Conservation (phyloP, 179 eudicot species). For the Carnegiea gigantea region DNA sequence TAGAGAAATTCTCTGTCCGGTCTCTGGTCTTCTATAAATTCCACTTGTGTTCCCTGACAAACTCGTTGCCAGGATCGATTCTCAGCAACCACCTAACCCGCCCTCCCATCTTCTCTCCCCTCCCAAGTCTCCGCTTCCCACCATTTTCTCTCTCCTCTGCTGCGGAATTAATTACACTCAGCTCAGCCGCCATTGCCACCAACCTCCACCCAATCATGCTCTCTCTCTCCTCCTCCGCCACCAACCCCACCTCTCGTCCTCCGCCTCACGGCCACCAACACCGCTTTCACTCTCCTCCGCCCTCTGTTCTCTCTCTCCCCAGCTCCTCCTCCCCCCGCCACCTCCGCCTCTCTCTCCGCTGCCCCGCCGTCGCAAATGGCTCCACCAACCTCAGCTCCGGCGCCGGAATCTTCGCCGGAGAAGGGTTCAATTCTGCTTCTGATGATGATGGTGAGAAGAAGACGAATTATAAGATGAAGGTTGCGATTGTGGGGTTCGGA, state of each 20-base stretch:
- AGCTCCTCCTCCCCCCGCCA: background rate
- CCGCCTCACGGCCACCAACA: background rate
- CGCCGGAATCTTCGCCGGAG: background rate
- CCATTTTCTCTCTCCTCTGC: background rate
- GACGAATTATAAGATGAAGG: conserved; percentile 26
- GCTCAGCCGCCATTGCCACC: background rate
- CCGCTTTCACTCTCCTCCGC: background rate
- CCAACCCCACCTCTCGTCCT: background rate
- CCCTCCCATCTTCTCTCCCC: background rate
- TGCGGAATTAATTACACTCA: too few species aligned
- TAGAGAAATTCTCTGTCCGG: background rate
- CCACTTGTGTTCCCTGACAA: background rate
- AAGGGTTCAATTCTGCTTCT: background rate
- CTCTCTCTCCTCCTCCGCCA: conserved; percentile 4
- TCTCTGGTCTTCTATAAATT: background rate
- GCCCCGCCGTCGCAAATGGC: background rate
- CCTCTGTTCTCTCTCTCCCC: background rate
- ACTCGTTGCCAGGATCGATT: conserved; percentile 18
- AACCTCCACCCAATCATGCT: conserved; percentile 1
- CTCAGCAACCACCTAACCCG: background rate
- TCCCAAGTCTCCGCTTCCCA: conserved; percentile 25
- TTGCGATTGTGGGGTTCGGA: conserved; percentile 42
- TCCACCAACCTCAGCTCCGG: background rate
- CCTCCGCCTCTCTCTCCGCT: background rate
- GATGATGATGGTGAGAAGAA: background rate